phyloP scores from a whole-genome alignment of 176 grass and related monocot genomes.

The Coix lacrymajobi region DNA sequence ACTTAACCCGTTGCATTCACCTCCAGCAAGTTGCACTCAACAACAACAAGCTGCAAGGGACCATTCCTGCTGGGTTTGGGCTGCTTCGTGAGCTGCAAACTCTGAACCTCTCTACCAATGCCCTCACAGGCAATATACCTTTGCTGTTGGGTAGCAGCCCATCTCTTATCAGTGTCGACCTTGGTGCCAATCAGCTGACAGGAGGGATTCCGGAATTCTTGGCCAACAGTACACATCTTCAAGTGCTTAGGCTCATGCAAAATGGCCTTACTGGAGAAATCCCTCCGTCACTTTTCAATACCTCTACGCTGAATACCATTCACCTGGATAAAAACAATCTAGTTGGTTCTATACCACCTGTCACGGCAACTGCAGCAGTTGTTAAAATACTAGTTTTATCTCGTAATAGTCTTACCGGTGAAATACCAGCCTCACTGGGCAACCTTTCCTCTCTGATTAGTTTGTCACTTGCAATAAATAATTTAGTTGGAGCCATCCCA shows the following conservation, averaged over 20 bases:
- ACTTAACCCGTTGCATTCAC: conserved; percentile 32
- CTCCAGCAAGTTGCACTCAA: conserved; percentile 18
- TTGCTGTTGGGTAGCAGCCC: conserved; percentile 29
- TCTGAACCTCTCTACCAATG: conserved; percentile 19
- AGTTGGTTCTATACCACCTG: conserved; percentile 33
- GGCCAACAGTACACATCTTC: conserved; percentile 35
- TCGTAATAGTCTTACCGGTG: conserved; percentile 31
- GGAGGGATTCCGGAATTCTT: conserved; percentile 40
- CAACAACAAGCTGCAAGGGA: conserved; percentile 32
- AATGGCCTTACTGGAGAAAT: conserved; percentile 49
- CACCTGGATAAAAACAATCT: conserved; percentile 30
- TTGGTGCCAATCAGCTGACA: conserved; percentile 28
- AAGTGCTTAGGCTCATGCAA: conserved; percentile 22
- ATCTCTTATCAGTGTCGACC: conserved; percentile 18
- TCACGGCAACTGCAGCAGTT: neutral
- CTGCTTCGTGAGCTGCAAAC: conserved; percentile 13
- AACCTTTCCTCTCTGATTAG: conserved; percentile 31
- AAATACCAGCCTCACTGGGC: conserved; percentile 37
- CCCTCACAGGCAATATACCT: conserved; percentile 39
- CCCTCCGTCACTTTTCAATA: conserved; percentile 35
- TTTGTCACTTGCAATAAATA: conserved; percentile 27
- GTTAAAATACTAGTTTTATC: conserved; percentile 22
- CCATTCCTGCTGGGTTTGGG: conserved; percentile 22
- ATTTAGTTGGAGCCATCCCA: conserved; percentile 46
- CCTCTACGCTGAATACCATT: conserved; percentile 7